A percentile compares a stretch with the other conserved stretches of the same genome.
These are phyloP conservation scores for Zopfia rhizophila DNA, from an alignment of 2,329 filamentous ascomycete species.

Conservation along the genomic window DNA sequence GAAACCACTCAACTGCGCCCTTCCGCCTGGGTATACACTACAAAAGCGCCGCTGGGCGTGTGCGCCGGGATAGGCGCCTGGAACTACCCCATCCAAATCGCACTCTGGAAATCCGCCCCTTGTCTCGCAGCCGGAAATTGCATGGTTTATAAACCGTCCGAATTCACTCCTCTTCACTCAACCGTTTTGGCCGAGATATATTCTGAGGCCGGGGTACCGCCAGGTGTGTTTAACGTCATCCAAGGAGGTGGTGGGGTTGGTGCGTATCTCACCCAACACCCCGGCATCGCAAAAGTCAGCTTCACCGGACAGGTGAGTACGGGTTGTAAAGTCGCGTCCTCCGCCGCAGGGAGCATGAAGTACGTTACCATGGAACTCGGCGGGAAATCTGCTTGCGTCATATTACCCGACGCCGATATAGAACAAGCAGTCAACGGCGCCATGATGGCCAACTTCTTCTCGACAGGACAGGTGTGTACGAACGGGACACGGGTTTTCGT, in stretches of 20 bases:
- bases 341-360: conserved; percentile 83
- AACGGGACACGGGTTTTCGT: conserved; percentile 92
- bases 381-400: conserved; percentile 82
- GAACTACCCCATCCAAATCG: conserved; percentile 94
- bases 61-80: conserved; percentile 89
- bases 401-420: conserved; percentile 82
- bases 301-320: conserved; percentile 91
- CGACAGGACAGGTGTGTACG: conserved; percentile 90
- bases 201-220: conserved; percentile 79
- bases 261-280: conserved; percentile 77
- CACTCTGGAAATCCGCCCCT: conserved; percentile 87
- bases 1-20: conserved; percentile 78
- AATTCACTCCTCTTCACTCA: conserved; percentile 86
- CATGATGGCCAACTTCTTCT: conserved; percentile 96
- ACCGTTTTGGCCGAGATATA: conserved; percentile 80
- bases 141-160: conserved; percentile 91
- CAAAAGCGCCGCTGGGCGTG: conserved; percentile 83
- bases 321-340: conserved; percentile 80
- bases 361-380: conserved; percentile 93
- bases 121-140: conserved; percentile 88
- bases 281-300: conserved; percentile 81
- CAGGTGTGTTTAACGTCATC: conserved; percentile 87
- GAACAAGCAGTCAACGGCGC: conserved; percentile 86
- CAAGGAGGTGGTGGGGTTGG: conserved; percentile 84
- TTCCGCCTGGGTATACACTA: conserved; percentile 84